Evolutionary conservation across 257 asterid species (phyloP), one percentile per base, ranked within the genome.

Genomic region (Solanum boliviense): DNA sequence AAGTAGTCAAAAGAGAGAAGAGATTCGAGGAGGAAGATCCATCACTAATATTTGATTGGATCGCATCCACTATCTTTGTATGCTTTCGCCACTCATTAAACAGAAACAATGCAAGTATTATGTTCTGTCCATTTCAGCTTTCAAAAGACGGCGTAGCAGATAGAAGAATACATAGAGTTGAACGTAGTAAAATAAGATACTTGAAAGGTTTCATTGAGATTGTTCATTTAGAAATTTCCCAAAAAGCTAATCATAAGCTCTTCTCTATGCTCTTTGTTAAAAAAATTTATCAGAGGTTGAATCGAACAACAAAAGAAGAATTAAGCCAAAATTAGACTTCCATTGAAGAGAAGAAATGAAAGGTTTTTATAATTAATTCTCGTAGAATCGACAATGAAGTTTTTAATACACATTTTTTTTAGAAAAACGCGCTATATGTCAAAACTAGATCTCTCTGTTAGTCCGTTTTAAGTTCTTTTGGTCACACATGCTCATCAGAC

Each of bases 81-180:
- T 41, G 48, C 48, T 41, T 41, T 41, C 15, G 13, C 48, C 48
- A 41, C 13, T 41, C 48, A 41, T 41, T 39, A 39, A 90, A 12
- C 95, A 97, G 99, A 93, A 97, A 95, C 92, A 97, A 97, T 92
- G 99, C 98, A 39, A 98, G 99, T 5, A 89, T 95, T 84, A 95
- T 97, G 98, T 93, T 93, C 88, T 94, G 96, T 79, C 99, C 99
- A 15, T 95, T 76, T 86, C 92, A 94, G 92, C 94, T 94, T 86
- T 94, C 98, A 23, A 84, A 92, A 87, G 98, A 97, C 89, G 98
- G 96, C 70, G 71, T 93, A 31, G 98, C 25, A 5, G 13, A 71
- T 71, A 71, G n/a, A 71, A 31, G 78, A 15, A 23, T 71, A 32
- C 41, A 8, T 71, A 7, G 25, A 31, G 25, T 32, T 32, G 41